These are phyloP conservation scores for Lactifluus piperatus DNA, from an alignment of 768 basidiomycete genomes.

Conservation along the genomic window DNA sequence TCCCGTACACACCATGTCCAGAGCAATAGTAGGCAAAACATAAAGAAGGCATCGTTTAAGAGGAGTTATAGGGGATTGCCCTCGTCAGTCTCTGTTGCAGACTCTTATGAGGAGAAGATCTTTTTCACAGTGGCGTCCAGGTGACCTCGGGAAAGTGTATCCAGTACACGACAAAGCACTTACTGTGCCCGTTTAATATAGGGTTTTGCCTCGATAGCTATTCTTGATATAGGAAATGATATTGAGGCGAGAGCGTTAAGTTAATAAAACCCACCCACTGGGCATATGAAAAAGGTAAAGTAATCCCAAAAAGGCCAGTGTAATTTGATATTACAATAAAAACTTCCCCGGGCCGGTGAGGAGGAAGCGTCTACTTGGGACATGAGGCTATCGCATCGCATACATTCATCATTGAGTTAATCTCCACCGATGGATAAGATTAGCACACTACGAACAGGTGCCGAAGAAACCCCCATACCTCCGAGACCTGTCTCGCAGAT, in stretches of 20 bases:
- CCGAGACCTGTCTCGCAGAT: neutral
- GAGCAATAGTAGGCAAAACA: slow-evolving; percentile 66
- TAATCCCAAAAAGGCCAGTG: too few species aligned
- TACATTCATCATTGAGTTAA: neutral
- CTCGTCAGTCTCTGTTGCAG: neutral
- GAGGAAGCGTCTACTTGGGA: neutral
- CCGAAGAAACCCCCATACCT: neutral
- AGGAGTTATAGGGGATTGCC: neutral
- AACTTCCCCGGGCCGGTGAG: neutral
- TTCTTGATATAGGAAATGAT: too few species aligned
- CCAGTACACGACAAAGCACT: neutral
- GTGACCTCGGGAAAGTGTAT: neutral
- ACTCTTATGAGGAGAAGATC: neutral
- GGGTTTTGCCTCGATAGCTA: neutral
- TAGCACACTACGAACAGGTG: neutral
- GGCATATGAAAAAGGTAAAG: too few species aligned
- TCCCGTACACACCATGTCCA: slow-evolving; percentile 46
- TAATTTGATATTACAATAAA: neutral
- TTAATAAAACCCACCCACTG: too few species aligned
- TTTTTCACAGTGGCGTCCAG: too few species aligned
- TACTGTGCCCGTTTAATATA: neutral
- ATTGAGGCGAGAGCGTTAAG: too few species aligned
- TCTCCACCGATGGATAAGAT: neutral
- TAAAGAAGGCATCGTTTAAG: slow-evolving; percentile 12
- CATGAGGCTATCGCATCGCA: too few species aligned